Percentiles rank a stretch among this genome's conserved stretches.
Evolutionary conservation across 176 grass and related monocot species (phyloP).

Genomic region (Tillandsia leiboldiana): DNA sequence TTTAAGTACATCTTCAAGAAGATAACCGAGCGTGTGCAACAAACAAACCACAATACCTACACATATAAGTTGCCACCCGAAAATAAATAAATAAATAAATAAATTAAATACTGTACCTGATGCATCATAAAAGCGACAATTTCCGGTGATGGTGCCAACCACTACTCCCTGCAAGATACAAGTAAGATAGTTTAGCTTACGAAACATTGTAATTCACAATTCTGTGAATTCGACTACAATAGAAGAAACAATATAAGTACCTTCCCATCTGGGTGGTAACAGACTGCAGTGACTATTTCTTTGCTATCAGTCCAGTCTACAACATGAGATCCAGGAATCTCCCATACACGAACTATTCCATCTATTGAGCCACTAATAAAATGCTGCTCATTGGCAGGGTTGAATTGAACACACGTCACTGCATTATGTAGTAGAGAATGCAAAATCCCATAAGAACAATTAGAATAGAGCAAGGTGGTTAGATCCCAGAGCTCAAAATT

Average conservation of each 20-base stretch:
- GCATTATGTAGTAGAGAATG: constrained; percentile 15
- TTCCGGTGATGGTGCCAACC: constrained; percentile 16
- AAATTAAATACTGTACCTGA: constrained; percentile 13
- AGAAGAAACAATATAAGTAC: not conserved
- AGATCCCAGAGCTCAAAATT: not conserved
- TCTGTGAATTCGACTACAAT: not conserved
- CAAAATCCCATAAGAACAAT: constrained; percentile 5
- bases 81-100: not conserved
- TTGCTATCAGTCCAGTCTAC: constrained; percentile 68
- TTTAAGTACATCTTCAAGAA: too few relatives aligned
- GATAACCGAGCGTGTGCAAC: not conserved
- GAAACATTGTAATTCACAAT: not conserved
- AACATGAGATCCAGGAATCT: constrained; percentile 52
- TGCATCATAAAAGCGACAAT: constrained; percentile 25
- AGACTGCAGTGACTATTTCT: constrained; percentile 80
- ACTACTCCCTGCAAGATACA: constrained; percentile 6
- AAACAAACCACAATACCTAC: not conserved
- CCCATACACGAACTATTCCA: constrained; percentile 94
- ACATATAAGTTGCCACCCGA: not conserved
- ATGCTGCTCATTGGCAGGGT: constrained; percentile 47
- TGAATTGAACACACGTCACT: constrained; percentile 93
- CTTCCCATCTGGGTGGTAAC: constrained; percentile 31
- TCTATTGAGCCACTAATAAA: constrained; percentile 96
- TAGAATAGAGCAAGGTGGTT: not conserved
- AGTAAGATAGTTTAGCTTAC: not conserved